Conservation (phyloP, 148 eudicot species). For the Polygonum aviculare region DNA sequence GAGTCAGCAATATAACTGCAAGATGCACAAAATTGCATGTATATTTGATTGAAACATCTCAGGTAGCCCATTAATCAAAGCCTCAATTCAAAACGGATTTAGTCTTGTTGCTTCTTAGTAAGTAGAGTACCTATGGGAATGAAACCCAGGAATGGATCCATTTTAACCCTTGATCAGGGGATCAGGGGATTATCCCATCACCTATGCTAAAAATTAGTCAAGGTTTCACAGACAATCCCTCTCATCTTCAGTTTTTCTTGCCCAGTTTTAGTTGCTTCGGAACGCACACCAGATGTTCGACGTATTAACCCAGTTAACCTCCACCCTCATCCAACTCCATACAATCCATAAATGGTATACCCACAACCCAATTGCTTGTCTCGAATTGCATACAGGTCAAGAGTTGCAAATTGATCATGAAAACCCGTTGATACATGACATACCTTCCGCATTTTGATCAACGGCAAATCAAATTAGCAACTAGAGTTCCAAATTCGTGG, state of each 20-base stretch:
- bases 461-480: neutral
- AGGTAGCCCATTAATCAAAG: neutral
- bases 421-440: neutral
- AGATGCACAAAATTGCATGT: neutral
- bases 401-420: neutral
- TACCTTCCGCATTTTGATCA: neutral
- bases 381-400: neutral
- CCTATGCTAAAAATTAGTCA: neutral
- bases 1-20: neutral
- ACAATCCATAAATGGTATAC: neutral
- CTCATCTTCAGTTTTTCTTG: neutral
- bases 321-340: neutral
- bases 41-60: neutral
- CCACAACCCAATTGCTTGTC: neutral
- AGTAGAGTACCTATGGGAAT: neutral
- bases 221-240: neutral
- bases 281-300: slow-evolving; percentile 10
- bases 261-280: neutral
- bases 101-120: neutral
- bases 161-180: neutral
- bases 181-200: neutral
- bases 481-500: neutral
- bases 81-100: neutral
- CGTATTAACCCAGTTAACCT: slow-evolving; percentile 8
- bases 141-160: neutral